A percentile compares a stretch with the other conserved stretches of the same genome.
Evolutionary conservation across 352 stramenopile species (phyloP).

Genomic region (Phytophthora pinifolia): DNA sequence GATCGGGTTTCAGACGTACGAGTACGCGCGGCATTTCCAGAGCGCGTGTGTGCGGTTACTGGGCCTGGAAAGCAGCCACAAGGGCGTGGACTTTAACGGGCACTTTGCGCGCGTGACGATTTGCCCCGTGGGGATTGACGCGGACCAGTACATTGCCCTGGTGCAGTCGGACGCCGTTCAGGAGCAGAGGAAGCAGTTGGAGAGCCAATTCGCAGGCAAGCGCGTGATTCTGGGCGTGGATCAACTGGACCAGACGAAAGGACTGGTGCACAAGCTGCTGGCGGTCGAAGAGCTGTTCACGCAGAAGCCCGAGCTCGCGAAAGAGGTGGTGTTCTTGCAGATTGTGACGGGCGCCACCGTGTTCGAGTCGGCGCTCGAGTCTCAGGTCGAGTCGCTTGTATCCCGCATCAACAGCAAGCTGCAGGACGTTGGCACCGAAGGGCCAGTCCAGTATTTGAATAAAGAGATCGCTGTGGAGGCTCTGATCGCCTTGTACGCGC

Average conservation of each 20-base stretch:
- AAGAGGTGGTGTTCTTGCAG: slow-evolving; percentile 95
- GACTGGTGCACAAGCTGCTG: slow-evolving; percentile 90
- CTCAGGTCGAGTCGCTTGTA: slow-evolving; percentile 89
- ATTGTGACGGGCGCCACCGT: slow-evolving; percentile 75
- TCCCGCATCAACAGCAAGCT: slow-evolving; percentile 92
- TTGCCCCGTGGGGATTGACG: slow-evolving; percentile 87
- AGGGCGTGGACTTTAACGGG: slow-evolving; percentile 87
- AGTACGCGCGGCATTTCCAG: slow-evolving; percentile 90
- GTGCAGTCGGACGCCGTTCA: slow-evolving; percentile 62
- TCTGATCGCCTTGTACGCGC: slow-evolving; percentile 86
- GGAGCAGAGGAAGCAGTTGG: slow-evolving; percentile 61
- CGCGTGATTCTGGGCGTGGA: slow-evolving; percentile 87
- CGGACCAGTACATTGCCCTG: slow-evolving; percentile 75
- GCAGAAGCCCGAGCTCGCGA: slow-evolving; percentile 85
- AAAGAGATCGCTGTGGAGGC: slow-evolving; percentile 86
- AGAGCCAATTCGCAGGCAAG: slow-evolving; percentile 75
- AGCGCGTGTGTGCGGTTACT: slow-evolving; percentile 84
- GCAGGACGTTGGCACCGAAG: slow-evolving; percentile 85
- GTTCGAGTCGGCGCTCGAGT: slow-evolving; percentile 68
- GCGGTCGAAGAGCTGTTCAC: slow-evolving; percentile 89
- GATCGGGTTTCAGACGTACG: slow-evolving; percentile 91
- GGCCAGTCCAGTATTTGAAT: slow-evolving; percentile 91
- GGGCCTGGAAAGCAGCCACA: slow-evolving; percentile 85
- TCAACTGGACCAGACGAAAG: slow-evolving; percentile 87
- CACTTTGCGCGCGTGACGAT: slow-evolving; percentile 89